Conservation (phyloP, 2,329 filamentous ascomycete species). For the Aureobasidium sp. region DNA sequence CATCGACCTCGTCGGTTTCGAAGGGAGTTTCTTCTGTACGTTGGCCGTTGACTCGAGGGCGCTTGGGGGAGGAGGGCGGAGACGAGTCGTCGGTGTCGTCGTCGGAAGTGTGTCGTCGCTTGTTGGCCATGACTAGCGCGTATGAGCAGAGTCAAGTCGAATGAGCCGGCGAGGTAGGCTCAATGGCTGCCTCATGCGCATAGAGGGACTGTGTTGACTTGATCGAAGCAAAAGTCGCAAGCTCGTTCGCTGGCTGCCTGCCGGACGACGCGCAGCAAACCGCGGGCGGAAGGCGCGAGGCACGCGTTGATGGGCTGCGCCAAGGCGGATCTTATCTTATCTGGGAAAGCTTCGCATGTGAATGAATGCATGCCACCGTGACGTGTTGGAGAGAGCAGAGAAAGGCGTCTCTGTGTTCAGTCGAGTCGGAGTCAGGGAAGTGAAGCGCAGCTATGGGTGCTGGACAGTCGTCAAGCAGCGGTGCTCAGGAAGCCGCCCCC, state of each 20-base stretch:
- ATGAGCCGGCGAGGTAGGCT: not conserved
- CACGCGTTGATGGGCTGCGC: not conserved
- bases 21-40: not conserved
- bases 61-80: not conserved
- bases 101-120: not conserved
- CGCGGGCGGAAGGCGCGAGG: not conserved
- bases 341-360: not conserved
- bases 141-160: not conserved
- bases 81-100: not conserved
- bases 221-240: not conserved
- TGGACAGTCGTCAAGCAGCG: constrained; percentile 35
- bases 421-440: not conserved
- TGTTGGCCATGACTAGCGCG: not conserved
- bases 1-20: constrained; percentile 8
- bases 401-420: not conserved
- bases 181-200: not conserved
- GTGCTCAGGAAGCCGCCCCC: constrained; percentile 21
- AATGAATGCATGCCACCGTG: not conserved
- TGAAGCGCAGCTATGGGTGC: constrained; percentile 36
- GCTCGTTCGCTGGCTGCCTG: not conserved
- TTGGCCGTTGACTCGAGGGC: not conserved
- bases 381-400: not conserved
- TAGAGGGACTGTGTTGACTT: not conserved
- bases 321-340: not conserved
- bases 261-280: not conserved